Base-by-base conservation (phyloP, 805 yeast species). In the Saccharomyces mikatae region DNA sequence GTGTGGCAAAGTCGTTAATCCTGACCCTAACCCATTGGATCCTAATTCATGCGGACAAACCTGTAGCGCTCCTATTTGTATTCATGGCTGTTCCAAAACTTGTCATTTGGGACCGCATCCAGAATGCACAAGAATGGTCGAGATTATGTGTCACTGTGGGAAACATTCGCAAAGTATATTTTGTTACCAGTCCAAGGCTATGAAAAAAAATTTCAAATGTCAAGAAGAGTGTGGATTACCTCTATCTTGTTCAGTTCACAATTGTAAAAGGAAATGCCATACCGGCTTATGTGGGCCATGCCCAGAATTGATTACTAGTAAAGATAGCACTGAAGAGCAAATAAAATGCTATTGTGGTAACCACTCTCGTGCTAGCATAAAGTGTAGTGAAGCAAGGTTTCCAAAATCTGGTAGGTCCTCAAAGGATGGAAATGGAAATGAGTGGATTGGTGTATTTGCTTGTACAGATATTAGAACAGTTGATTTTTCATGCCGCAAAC, bases 101-200 rank as follows among this genome's bases (percentile, higher is more conserved):
- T 90, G 97, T 66, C 97, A 90, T 67, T 92, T 96, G 2, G 97
- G 96, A 0, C 86, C 90, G 1, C 97, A 91, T 69, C 82, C 89
- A 0, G 74, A 74, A 44, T 90, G 97, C 72, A 83, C 86, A 13
- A 89, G 96, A 1, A 70, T 86, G 66, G 89, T 95, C 0, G 69
- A 74, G 9, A 70, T 86, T 73, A 71, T 71, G 44, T 90, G 97
- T 69, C 74, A 75, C 29, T 90, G 97, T 74, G 97, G 97, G 1
- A 78, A 77, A 44, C 74, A 79, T 51, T 67, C 75, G 14, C 79
- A 78, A 52, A 94, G 87, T 63, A 63, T 91, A 86, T n/a, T 89
- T 88, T 74, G 77, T 80, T 32, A 73, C 83, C 57, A 89, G 90
- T 1, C 87, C 88, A 0, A 21, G n/a, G 26, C 31, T 22, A 41